Evolutionary conservation across 2,329 filamentous ascomycete species (phyloP).

Genomic region (Septoria linicola): DNA sequence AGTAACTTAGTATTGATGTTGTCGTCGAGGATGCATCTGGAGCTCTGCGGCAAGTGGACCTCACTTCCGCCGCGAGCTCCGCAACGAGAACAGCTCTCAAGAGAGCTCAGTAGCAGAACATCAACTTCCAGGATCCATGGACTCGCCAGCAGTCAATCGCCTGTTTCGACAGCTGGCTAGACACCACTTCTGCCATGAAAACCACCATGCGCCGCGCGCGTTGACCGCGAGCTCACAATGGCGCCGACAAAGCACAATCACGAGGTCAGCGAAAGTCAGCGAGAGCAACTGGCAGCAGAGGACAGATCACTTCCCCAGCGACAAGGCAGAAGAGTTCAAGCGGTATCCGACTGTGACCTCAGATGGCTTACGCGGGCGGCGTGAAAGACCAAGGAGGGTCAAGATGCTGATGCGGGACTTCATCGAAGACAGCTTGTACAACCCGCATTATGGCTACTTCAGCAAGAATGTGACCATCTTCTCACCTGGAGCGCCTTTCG

Average conservation of each 20-base stretch:
- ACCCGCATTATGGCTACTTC: slow-evolving; percentile 36
- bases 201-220: slow-evolving; percentile 44
- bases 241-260: slow-evolving; percentile 23
- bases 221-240: slow-evolving; percentile 6
- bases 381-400: slow-evolving; percentile 76
- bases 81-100: neutral
- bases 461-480: slow-evolving; percentile 59
- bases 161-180: slow-evolving; percentile 84
- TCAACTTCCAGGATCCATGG: slow-evolving; percentile 58
- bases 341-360: slow-evolving; percentile 82
- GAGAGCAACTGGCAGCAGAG: slow-evolving; percentile 86
- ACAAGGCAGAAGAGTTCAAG: slow-evolving; percentile 77
- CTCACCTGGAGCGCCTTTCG: slow-evolving; percentile 83
- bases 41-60: slow-evolving; percentile 15
- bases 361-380: slow-evolving; percentile 69
- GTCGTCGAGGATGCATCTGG: neutral
- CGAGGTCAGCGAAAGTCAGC: slow-evolving; percentile 43
- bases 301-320: slow-evolving; percentile 68
- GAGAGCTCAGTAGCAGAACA: neutral
- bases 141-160: slow-evolving; percentile 73
- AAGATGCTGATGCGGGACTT: slow-evolving; percentile 99
- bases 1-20: too few species aligned
- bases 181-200: slow-evolving; percentile 53
- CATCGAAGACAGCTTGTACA: slow-evolving; percentile 70
- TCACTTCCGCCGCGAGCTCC: slow-evolving; percentile 8